Evolutionary conservation across 1,284 basidiomycete genomes (phyloP).

Genomic region (Leccinum solheimii): DNA sequence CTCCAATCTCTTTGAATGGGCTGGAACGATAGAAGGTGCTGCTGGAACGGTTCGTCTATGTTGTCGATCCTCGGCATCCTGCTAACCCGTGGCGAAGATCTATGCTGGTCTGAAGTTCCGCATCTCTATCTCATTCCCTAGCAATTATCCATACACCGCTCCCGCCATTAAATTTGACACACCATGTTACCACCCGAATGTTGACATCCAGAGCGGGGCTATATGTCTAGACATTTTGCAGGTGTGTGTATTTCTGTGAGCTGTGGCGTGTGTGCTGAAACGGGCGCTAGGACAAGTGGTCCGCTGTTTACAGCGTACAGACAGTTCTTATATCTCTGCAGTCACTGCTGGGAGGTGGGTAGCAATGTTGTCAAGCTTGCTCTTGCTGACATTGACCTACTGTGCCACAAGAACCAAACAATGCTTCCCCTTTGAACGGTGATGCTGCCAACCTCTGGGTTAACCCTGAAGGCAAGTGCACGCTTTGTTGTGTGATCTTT

Average conservation of each 20-base stretch:
- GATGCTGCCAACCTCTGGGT: conserved; percentile 81
- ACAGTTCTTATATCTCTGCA: conserved; percentile 86
- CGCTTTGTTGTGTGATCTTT: not conserved
- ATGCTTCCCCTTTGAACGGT: conserved; percentile 80
- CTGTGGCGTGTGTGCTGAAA: conserved; percentile 16
- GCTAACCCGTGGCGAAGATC: conserved; percentile 45
- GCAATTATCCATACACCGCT: conserved; percentile 82
- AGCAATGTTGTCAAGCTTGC: not conserved
- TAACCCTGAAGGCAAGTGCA: conserved; percentile 56
- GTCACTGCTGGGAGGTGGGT: conserved; percentile 77
- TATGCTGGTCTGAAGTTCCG: conserved; percentile 77
- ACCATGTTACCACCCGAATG: conserved; percentile 85
- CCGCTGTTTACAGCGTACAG: conserved; percentile 85
- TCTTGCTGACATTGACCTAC: not conserved
- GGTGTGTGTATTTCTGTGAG: conserved; percentile 38
- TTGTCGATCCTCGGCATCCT: not conserved
- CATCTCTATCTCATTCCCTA: conserved; percentile 78
- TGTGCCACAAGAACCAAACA: conserved; percentile 74
- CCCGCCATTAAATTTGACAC: conserved; percentile 81
- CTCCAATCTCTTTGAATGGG: conserved; percentile 81
- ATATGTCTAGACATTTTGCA: conserved; percentile 86
- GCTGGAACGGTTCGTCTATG: conserved; percentile 53
- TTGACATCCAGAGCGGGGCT: conserved; percentile 74
- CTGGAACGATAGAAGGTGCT: conserved; percentile 80
- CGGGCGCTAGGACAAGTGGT: conserved; percentile 77